A percentile compares a stretch with the other conserved stretches of the same genome.
phyloP scores from a whole-genome alignment of 441 rosid species.

The Francoa sonchifolia region DNA sequence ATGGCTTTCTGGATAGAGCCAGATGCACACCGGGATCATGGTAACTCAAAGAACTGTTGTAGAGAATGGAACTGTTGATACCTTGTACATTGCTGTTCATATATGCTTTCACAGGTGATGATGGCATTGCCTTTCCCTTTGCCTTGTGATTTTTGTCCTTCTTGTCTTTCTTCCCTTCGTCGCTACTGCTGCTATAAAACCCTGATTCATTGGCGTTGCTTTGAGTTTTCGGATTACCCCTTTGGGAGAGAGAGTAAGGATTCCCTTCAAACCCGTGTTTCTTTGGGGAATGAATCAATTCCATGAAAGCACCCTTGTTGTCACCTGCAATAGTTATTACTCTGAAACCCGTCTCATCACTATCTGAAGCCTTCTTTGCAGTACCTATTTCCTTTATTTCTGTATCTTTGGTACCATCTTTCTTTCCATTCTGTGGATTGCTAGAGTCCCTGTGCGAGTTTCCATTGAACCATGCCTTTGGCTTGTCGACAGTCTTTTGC shows the following conservation, averaged over 20 bases:
- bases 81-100: constrained; percentile 76
- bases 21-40: constrained; percentile 75
- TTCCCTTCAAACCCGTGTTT: constrained; percentile 18
- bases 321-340: constrained; percentile 67
- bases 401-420: neutral
- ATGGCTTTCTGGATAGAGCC: constrained; percentile 30
- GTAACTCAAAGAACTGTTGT: constrained; percentile 38
- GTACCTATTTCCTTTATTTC: constrained; percentile 17
- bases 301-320: constrained; percentile 83
- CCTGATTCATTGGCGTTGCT: constrained; percentile 21
- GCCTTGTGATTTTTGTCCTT: too few species aligned
- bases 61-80: constrained; percentile 58
- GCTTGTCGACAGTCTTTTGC: constrained; percentile 32
- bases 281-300: constrained; percentile 33
- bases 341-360: constrained; percentile 27
- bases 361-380: constrained; percentile 25
- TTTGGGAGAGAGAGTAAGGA: constrained; percentile 16
- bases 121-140: constrained; percentile 12
- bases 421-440: neutral
- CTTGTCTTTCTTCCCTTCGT: constrained; percentile 19
- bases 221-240: constrained; percentile 13
- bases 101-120: constrained; percentile 29
- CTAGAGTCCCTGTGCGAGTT: neutral
- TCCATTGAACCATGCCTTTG: neutral
- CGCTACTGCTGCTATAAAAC: constrained; percentile 27